Base-by-base conservation (phyloP, 768 basidiomycete genomes). In the Gloeopeniophorella convolvens region DNA sequence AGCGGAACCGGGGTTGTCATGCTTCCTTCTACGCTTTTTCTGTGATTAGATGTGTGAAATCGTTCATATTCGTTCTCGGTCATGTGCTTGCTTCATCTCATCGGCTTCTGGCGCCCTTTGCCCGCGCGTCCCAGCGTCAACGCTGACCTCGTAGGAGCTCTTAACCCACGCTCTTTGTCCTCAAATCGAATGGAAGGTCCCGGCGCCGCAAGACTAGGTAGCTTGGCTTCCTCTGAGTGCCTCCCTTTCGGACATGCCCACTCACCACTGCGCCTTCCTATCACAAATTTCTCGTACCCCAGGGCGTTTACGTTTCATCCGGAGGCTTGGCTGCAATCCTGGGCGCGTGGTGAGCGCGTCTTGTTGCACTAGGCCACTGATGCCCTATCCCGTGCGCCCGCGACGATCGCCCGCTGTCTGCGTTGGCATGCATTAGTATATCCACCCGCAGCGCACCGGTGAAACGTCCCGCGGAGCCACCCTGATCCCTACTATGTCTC, bases 151-250 rank as follows among this genome's bases (percentile, higher is more conserved):
- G 48, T 42, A 54, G 42, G 20, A 35, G 24, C 46, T 54, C 47
- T 48, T 37, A 48, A 54, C 52, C 52, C 52, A 48, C 52, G 52
- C 52, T 48, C 52, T 54, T 54, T 48, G 46, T 54, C 52, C 52
- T 15, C 46, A 54, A 48, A 54, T 54, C 52, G 52, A 48, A 54
- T 54, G 52, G 52, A 54, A 54, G 52, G 23, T 23, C n/a, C 28
- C 50, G 30, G 34, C 9, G 33, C 30, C 45, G 28, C 35, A 42
- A 52, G 23, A 20, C 35, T 32, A 27, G 27, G 26, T 43, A 45
- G 21, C 33, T 39, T 18, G 32, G 42, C 45, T 32, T 20, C 40
- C 43, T n/a, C 30, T 24, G 20, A 26, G 52, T 24, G 46, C 27
- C 37, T 7, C 32, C 33, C 51, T 26, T 23, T 43, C 51, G 41